These are phyloP conservation scores for Salix exigua DNA, from an alignment of 345 rosid species.

Conservation along the genomic window DNA sequence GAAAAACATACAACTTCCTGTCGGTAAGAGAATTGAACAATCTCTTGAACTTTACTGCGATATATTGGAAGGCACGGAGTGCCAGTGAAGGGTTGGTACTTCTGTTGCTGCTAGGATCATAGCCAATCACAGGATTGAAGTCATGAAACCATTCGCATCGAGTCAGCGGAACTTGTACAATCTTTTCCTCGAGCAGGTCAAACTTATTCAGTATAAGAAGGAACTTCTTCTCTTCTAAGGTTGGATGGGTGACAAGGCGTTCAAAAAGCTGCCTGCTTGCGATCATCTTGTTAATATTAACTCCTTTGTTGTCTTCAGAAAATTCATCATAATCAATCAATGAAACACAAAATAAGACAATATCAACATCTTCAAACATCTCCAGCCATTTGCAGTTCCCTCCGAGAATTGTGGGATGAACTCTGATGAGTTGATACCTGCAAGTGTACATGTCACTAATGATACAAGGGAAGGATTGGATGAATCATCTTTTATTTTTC, in stretches of 20 bases:
- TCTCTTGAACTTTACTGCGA: slow-evolving; percentile 70
- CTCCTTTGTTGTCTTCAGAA: slow-evolving; percentile 46
- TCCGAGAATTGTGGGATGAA: slow-evolving; percentile 63
- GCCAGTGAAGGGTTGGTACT: slow-evolving; percentile 46
- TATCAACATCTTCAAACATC: slow-evolving; percentile 78
- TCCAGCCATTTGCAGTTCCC: slow-evolving; percentile 74
- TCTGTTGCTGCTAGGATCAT: slow-evolving; percentile 24
- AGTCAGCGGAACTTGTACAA: slow-evolving; percentile 49
- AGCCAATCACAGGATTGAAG: slow-evolving; percentile 60
- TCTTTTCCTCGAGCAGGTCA: slow-evolving; percentile 73
- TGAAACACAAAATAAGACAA: slow-evolving; percentile 68
- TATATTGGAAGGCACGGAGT: slow-evolving; percentile 60
- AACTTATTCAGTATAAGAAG: slow-evolving; percentile 78
- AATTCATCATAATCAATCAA: slow-evolving; percentile 58
- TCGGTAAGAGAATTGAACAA: slow-evolving; percentile 45
- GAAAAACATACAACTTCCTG: slow-evolving; percentile 55
- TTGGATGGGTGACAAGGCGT: slow-evolving; percentile 50
- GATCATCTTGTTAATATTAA: slow-evolving; percentile 68
- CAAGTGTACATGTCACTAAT: neutral
- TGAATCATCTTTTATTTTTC: neutral
- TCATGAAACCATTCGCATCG: slow-evolving; percentile 80
- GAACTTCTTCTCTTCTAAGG: slow-evolving; percentile 59
- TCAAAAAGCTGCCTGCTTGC: slow-evolving; percentile 67
- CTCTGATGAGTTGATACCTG: slow-evolving; percentile 85
- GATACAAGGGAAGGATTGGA: neutral